Conservation (phyloP, 352 stramenopile species). For the Thalassiosira exigua region DNA sequence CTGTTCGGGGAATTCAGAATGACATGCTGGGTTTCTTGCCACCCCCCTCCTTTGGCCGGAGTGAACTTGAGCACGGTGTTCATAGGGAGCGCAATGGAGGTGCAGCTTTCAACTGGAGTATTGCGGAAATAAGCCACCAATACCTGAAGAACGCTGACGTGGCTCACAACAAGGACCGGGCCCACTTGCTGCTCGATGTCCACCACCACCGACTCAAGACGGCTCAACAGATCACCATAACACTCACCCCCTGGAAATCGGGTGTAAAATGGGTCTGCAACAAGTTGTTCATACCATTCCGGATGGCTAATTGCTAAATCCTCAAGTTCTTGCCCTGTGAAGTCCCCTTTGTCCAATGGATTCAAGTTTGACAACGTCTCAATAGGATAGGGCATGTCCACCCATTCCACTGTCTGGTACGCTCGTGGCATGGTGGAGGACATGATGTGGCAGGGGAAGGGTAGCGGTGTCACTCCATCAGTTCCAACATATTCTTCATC, state of each 20-base stretch:
- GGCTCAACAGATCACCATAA: slow-evolving; percentile 79
- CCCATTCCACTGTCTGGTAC: slow-evolving; percentile 71
- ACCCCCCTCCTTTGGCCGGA: slow-evolving; percentile 77
- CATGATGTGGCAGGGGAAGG: slow-evolving; percentile 62
- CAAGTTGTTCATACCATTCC: slow-evolving; percentile 69
- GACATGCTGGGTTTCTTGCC: slow-evolving; percentile 68
- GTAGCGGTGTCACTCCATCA: slow-evolving; percentile 38
- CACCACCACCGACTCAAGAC: slow-evolving; percentile 78
- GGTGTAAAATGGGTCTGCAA: slow-evolving; percentile 76
- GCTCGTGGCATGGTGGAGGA: slow-evolving; percentile 80
- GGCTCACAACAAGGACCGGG: slow-evolving; percentile 80
- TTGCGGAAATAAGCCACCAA: slow-evolving; percentile 84
- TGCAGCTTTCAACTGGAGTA: slow-evolving; percentile 73
- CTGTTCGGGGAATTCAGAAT: slow-evolving; percentile 23
- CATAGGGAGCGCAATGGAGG: slow-evolving; percentile 77
- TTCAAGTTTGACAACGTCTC: slow-evolving; percentile 82
- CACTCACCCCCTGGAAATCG: slow-evolving; percentile 85
- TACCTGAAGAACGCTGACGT: slow-evolving; percentile 81
- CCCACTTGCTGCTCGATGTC: slow-evolving; percentile 83
- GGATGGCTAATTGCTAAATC: slow-evolving; percentile 72
- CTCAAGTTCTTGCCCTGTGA: slow-evolving; percentile 74
- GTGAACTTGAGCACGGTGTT: slow-evolving; percentile 84
- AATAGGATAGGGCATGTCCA: slow-evolving; percentile 51
- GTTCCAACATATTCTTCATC: slow-evolving; percentile 36
- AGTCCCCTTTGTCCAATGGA: slow-evolving; percentile 84